These are phyloP conservation scores for Lactifluus subvellereus DNA, from an alignment of 768 basidiomycete species.

Conservation along the genomic window DNA sequence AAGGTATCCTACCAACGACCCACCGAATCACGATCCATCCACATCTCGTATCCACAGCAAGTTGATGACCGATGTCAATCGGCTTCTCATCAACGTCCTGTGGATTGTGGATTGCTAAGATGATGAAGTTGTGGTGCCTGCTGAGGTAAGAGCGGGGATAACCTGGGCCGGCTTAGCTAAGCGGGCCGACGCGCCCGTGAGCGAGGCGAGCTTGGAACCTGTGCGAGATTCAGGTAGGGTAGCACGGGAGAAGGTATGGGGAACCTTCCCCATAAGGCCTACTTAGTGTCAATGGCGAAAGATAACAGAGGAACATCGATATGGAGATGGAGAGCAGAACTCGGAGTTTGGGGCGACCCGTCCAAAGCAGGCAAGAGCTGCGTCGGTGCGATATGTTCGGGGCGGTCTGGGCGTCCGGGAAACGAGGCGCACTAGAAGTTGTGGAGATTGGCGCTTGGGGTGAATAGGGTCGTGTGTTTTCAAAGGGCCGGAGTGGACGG, in stretches of 20 bases:
- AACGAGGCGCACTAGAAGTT: slow-evolving; percentile 20
- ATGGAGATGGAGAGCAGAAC: not conserved
- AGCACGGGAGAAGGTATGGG: not conserved
- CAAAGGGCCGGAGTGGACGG: slow-evolving; percentile 11
- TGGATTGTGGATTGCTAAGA: slow-evolving; percentile 7
- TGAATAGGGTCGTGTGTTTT: slow-evolving; percentile 2
- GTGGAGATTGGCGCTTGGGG: slow-evolving; percentile 9
- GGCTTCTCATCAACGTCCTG: not conserved
- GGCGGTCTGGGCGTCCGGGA: slow-evolving; percentile 4
- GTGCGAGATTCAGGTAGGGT: not conserved
- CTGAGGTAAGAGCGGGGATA: slow-evolving; percentile 2
- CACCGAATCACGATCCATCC: not conserved
- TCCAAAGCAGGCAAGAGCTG: slow-evolving; percentile 1
- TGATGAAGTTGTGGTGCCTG: not conserved
- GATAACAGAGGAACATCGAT: not conserved
- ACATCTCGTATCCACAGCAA: not conserved
- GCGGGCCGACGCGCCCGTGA: not conserved
- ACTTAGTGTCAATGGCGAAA: not conserved
- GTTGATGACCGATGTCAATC: not conserved
- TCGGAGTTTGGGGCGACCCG: slow-evolving; percentile 18
- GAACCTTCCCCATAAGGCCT: not conserved
- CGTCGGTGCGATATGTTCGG: slow-evolving; percentile 20
- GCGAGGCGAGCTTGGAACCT: not conserved
- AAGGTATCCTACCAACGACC: not conserved
- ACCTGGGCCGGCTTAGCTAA: slow-evolving; percentile 1